Evolutionary conservation across 2,329 filamentous ascomycete genomes (phyloP), one percentile per base, ranked within the genome.

Genomic region (Scopulariopsis brevicaulis): DNA sequence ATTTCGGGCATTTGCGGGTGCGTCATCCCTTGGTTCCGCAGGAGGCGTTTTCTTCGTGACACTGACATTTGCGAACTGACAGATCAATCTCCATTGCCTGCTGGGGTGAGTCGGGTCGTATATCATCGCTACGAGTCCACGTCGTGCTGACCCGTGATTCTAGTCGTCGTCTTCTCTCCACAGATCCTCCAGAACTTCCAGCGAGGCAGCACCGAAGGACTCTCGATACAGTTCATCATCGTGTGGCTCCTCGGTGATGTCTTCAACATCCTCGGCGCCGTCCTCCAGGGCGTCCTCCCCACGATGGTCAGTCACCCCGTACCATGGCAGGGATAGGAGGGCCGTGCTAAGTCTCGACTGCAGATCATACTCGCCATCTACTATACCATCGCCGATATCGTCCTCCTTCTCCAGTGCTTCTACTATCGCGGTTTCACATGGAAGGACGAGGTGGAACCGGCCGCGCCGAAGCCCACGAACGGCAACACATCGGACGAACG

Each of bases 101-200:
- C 70, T 96, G 94, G 94, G 71, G 72, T 74, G 63, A 55, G 68
- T 40, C 35, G 15, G 20, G 24, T 52, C 28, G 32, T 43, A 24
- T 37, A 8, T 10, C 35, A 40, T 55, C 34, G 35, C 57, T n/a
- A 57, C 6, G 24, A 18, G 32, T 32, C 37, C 20, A 54, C 53
- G 20, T 46, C 50, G 24, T 40, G 53, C 43, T 61, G 37, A 58
- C 51, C 54, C 54, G 43, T n/a, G 56, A 43, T 20, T 34, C 37
- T 56, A 74, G 89, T 97, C 59, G 90, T 97, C 40, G 94, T 99
- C 59, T 99, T 96, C 75, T 94, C 90, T 1, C 94, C 94, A 2
- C 94, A 99, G 65, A 96, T 99, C 65, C 86, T 96, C 65, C 90
- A 96, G 68, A 96, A 96, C 69, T 96, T 96, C 74, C 86, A 85